Evolutionary conservation across 2,329 filamentous ascomycete genomes (phyloP).

Genomic region (Ophiocordyceps camponoti-leonardi): DNA sequence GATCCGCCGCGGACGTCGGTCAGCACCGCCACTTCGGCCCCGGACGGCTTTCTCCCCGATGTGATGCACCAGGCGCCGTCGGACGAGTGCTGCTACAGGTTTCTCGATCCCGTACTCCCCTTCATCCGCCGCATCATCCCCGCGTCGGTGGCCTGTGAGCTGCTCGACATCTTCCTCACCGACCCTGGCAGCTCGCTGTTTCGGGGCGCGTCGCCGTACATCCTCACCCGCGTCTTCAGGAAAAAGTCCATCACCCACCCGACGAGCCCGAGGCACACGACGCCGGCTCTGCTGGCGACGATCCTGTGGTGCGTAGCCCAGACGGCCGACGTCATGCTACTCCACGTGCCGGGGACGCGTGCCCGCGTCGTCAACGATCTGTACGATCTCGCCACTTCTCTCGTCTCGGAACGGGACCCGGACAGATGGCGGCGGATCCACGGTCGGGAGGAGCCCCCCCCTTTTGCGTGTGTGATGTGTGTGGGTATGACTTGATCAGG

Average conservation of each 20-base stretch:
- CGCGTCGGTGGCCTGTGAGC: slow-evolving; percentile 23
- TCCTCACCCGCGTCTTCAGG: slow-evolving; percentile 27
- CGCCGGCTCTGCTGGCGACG: slow-evolving; percentile 25
- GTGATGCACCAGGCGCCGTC: slow-evolving; percentile 10
- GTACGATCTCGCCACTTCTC: slow-evolving; percentile 17
- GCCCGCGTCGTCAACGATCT: slow-evolving; percentile 19
- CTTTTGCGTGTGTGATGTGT: not conserved
- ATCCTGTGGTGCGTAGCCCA: slow-evolving; percentile 31
- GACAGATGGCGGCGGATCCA: slow-evolving; percentile 19
- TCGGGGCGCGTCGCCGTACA: slow-evolving; percentile 26
- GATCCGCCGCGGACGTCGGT: slow-evolving; percentile 5
- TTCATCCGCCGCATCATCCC: slow-evolving; percentile 20
- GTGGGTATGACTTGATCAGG: too few relatives aligned
- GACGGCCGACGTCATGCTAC: slow-evolving; percentile 25
- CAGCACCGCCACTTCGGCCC: slow-evolving; percentile 4
- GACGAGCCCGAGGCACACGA: slow-evolving; percentile 20
- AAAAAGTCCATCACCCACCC: slow-evolving; percentile 24
- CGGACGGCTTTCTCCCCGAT: slow-evolving; percentile 6
- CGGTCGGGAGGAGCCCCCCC: slow-evolving; percentile 6
- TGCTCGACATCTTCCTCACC: slow-evolving; percentile 29
- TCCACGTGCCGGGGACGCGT: slow-evolving; percentile 22
- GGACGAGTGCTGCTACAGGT: slow-evolving; percentile 19
- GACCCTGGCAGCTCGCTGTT: slow-evolving; percentile 25
- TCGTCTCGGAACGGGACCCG: slow-evolving; percentile 17
- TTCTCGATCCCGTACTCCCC: slow-evolving; percentile 22